A percentile compares a stretch with the other conserved stretches of the same genome.
These are phyloP conservation scores for Monosporascus sp. DNA, from an alignment of 2,329 filamentous ascomycete species.

Conservation along the genomic window DNA sequence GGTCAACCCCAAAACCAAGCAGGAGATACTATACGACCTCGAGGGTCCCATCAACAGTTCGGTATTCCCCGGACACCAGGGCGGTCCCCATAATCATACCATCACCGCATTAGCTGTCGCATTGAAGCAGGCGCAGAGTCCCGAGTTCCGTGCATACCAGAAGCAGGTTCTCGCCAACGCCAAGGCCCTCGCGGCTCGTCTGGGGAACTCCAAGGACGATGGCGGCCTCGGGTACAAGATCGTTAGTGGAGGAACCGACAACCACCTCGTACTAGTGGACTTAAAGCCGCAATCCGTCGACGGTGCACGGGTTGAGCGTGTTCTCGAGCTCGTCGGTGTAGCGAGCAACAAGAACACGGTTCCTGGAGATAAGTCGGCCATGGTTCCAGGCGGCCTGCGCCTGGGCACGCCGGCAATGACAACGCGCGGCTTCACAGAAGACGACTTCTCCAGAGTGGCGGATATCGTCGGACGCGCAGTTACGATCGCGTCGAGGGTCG, in stretches of 20 bases:
- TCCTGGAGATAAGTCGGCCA: slow-evolving; percentile 86
- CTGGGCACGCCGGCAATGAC: slow-evolving; percentile 98
- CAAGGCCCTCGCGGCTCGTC: slow-evolving; percentile 71
- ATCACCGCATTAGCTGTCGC: slow-evolving; percentile 94
- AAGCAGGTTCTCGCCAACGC: slow-evolving; percentile 85
- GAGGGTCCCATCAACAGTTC: slow-evolving; percentile 92
- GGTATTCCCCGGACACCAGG: slow-evolving; percentile 97
- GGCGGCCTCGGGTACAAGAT: slow-evolving; percentile 80
- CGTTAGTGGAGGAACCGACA: slow-evolving; percentile 92
- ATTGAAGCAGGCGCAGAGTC: slow-evolving; percentile 83
- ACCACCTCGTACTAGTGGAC: slow-evolving; percentile 91
- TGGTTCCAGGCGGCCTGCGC: slow-evolving; percentile 87
- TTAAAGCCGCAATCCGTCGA: slow-evolving; percentile 86
- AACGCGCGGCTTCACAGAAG: slow-evolving; percentile 82
- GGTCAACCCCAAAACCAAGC: slow-evolving; percentile 78
- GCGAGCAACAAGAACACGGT: slow-evolving; percentile 99
- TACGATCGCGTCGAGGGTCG: slow-evolving; percentile 69
- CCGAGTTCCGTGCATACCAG: slow-evolving; percentile 92
- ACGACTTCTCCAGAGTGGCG: slow-evolving; percentile 82
- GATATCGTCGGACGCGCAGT: slow-evolving; percentile 83
- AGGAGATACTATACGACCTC: slow-evolving; percentile 82
- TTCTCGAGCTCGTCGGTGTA: slow-evolving; percentile 88
- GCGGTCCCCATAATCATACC: slow-evolving; percentile 97
- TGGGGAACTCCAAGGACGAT: slow-evolving; percentile 65
- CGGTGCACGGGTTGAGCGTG: slow-evolving; percentile 81